Conservation (phyloP, 164 flowering plant species). For the Annona squamosa region DNA sequence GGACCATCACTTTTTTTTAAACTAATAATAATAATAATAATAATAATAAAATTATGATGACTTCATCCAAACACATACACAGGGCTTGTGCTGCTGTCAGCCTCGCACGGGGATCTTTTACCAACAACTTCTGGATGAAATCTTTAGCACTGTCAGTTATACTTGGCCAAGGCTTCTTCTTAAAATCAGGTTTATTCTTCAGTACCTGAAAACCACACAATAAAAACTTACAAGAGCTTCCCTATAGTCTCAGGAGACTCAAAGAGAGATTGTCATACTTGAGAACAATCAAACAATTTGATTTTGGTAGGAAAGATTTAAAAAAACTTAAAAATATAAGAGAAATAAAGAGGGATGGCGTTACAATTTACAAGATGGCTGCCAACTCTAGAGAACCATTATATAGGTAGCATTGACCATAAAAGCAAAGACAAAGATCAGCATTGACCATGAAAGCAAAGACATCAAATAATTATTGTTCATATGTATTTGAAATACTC, state of each 20-base stretch:
- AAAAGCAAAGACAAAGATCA: not conserved
- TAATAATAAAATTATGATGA: not conserved
- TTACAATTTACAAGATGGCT: no score
- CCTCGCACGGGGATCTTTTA: constrained; percentile 91
- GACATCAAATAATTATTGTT: no score
- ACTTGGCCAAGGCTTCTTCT: constrained; percentile 95
- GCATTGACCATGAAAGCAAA: not conserved
- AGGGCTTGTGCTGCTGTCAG: constrained; percentile 97
- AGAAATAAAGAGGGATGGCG: no score
- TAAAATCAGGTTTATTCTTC: constrained; percentile 88
- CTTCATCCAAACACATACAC: constrained; percentile 44
- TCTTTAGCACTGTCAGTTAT: constrained; percentile 86
- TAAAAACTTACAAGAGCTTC: not conserved
- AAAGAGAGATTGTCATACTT: no score
- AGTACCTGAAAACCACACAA: constrained; percentile 53
- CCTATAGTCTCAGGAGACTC: not conserved
- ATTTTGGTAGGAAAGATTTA: no score
- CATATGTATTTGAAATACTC: no score
- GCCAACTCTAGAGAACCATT: no score
- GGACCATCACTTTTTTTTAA: no score
- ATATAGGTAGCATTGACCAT: no score
- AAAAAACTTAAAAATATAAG: no score
- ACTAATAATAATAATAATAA: no score
- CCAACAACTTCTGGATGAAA: constrained; percentile 83
- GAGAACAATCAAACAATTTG: not conserved